A percentile compares a stretch with the other conserved stretches of the same genome.
Evolutionary conservation across 1,284 basidiomycete genomes (phyloP).

Genomic region (Puccinia triticina): DNA sequence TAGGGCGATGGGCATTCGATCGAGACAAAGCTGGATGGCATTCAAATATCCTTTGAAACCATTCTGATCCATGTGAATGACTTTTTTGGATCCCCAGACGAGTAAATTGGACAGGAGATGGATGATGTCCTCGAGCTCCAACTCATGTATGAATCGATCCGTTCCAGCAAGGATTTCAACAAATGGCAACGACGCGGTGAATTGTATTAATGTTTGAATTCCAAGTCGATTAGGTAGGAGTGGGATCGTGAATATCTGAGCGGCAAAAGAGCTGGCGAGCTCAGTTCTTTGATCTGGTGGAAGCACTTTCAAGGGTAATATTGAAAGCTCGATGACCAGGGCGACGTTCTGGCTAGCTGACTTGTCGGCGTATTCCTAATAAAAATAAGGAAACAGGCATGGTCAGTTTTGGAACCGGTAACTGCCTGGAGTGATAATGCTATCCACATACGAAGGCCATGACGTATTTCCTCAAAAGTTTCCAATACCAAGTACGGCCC

Average conservation of each 20-base stretch:
- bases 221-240: conserved; percentile 37
- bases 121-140: conserved; percentile 12
- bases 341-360: background rate
- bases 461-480: conserved; percentile 30
- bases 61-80: conserved; percentile 14
- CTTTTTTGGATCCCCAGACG: conserved; percentile 44
- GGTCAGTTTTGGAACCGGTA: background rate
- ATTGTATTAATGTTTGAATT: conserved; percentile 30
- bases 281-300: background rate
- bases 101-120: conserved; percentile 45
- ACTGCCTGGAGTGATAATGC: background rate
- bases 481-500: conserved; percentile 24
- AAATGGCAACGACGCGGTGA: conserved; percentile 39
- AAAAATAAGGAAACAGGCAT: conserved; percentile 20
- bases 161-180: conserved; percentile 14
- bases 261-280: background rate
- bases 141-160: background rate
- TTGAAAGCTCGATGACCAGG: conserved; percentile 28
- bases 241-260: conserved; percentile 47
- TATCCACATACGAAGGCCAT: conserved; percentile 30
- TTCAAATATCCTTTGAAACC: conserved; percentile 31
- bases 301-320: conserved; percentile 28
- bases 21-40: conserved; percentile 31
- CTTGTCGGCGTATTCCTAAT: conserved; percentile 28
- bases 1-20: conserved; percentile 17